A percentile compares a stretch with the other conserved stretches of the same genome.
Conservation (phyloP, 768 basidiomycete species). For the Antrodiella citrinella region DNA sequence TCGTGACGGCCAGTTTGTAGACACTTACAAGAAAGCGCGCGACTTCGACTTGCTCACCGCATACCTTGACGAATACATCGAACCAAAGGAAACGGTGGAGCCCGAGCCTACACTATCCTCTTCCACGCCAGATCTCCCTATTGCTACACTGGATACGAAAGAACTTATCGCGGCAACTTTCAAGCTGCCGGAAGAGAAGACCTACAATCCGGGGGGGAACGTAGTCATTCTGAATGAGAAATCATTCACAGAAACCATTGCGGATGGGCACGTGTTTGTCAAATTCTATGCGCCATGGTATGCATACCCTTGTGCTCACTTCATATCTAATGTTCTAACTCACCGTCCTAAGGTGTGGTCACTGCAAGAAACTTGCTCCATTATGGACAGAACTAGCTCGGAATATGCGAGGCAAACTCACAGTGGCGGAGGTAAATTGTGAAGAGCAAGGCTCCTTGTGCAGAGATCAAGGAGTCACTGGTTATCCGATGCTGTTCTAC, state of each 20-base stretch:
- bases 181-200: slow-evolving; percentile 1
- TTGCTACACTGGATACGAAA: slow-evolving; percentile 26
- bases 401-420: slow-evolving; percentile 61
- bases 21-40: slow-evolving; percentile 47
- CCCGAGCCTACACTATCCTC: slow-evolving; percentile 21
- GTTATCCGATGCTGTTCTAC: slow-evolving; percentile 80
- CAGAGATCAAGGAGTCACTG: slow-evolving; percentile 52
- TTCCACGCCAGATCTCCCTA: slow-evolving; percentile 20
- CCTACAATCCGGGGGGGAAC: slow-evolving; percentile 31
- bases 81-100: slow-evolving; percentile 16
- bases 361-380: slow-evolving; percentile 92
- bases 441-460: slow-evolving; percentile 69
- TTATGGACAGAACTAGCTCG: slow-evolving; percentile 71
- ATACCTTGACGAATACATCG: slow-evolving; percentile 44
- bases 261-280: slow-evolving; percentile 48
- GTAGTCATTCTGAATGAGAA: slow-evolving; percentile 34
- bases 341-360: slow-evolving; percentile 60
- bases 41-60: slow-evolving; percentile 44
- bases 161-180: neutral
- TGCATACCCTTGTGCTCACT: slow-evolving; percentile 5
- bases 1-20: slow-evolving; percentile 52
- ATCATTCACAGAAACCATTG: slow-evolving; percentile 38
- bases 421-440: slow-evolving; percentile 84
- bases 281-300: slow-evolving; percentile 92
- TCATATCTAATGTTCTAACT: neutral